These are phyloP conservation scores for Chloromonas sp. DNA, from an alignment of 163 green algal species.

Conservation along the genomic window DNA sequence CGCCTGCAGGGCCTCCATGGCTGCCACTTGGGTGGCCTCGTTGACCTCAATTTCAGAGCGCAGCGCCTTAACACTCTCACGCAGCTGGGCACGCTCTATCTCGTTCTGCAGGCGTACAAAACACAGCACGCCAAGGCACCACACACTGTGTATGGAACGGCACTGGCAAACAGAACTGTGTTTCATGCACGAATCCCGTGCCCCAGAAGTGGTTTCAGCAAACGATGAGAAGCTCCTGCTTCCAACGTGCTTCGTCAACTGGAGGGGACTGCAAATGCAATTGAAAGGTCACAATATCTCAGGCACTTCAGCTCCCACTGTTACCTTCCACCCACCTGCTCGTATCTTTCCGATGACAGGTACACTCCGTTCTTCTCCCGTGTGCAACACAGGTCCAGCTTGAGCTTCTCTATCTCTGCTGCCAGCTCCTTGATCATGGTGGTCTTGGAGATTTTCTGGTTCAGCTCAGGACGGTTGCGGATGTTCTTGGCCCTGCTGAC, in stretches of 20 bases:
- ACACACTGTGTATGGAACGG: too few species aligned
- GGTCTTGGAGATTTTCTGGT: constrained; percentile 90
- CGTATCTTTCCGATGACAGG: constrained; percentile 45
- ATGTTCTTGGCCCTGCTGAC: constrained; percentile 87
- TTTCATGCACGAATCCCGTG: too few species aligned
- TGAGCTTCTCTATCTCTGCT: constrained; percentile 88
- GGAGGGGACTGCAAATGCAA: too few species aligned
- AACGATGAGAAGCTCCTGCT: too few species aligned
- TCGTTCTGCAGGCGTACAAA: constrained; percentile 17
- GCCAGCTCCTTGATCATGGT: constrained; percentile 95
- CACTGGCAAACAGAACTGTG: too few species aligned
- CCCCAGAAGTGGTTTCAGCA: too few species aligned
- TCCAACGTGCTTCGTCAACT: too few species aligned
- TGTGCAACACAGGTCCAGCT: constrained; percentile 68
- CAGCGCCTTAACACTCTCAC: constrained; percentile 46
- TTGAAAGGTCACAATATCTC: too few species aligned
- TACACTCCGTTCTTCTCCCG: constrained; percentile 80
- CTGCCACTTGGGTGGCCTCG: constrained; percentile 19
- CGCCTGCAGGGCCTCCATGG: constrained; percentile 27
- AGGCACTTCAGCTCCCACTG: neutral
- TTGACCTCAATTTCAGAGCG: constrained; percentile 31
- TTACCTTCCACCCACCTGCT: constrained; percentile 21
- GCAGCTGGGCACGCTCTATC: constrained; percentile 55
- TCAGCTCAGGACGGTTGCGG: constrained; percentile 90
- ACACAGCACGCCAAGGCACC: neutral